A percentile compares a stretch with the other conserved stretches of the same genome.
These are phyloP conservation scores for Pseudogymnoascus sp. DNA, from an alignment of 2,329 filamentous ascomycete species.

Conservation along the genomic window DNA sequence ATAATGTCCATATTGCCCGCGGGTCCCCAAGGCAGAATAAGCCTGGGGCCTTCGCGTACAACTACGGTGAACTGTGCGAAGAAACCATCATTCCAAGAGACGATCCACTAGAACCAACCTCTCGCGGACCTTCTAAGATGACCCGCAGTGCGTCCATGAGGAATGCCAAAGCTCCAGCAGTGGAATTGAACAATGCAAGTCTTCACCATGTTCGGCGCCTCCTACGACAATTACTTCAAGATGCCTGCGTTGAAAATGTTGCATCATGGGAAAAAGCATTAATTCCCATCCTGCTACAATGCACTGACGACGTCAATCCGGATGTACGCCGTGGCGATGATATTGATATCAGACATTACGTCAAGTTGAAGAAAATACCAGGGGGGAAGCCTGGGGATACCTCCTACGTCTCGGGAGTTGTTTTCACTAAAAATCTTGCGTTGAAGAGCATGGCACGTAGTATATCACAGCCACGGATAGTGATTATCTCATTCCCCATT, in stretches of 20 bases:
- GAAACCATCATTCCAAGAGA: slow-evolving; percentile 18
- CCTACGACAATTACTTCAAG: slow-evolving; percentile 72
- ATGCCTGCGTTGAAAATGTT: slow-evolving; percentile 63
- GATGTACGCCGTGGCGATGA: slow-evolving; percentile 85
- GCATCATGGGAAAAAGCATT: slow-evolving; percentile 83
- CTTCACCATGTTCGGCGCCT: slow-evolving; percentile 81
- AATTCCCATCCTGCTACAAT: slow-evolving; percentile 80
- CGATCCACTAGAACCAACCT: slow-evolving; percentile 13
- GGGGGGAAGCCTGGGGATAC: slow-evolving; percentile 86
- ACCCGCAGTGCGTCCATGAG: slow-evolving; percentile 79
- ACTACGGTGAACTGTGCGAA: slow-evolving; percentile 29
- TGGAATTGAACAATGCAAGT: slow-evolving; percentile 81
- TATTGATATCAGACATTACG: slow-evolving; percentile 95
- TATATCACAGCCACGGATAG: slow-evolving; percentile 74
- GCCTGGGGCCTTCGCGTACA: slow-evolving; percentile 32
- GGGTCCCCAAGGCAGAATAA: slow-evolving; percentile 58
- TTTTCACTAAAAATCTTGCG: slow-evolving; percentile 95
- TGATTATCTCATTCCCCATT: slow-evolving; percentile 89
- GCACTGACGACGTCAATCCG: slow-evolving; percentile 89
- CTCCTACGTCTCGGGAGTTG: slow-evolving; percentile 90
- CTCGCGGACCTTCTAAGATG: slow-evolving; percentile 35
- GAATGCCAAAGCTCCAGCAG: slow-evolving; percentile 62
- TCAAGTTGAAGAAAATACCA: slow-evolving; percentile 94
- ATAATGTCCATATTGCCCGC: slow-evolving; percentile 55
- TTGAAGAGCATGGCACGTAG: slow-evolving; percentile 91